These are phyloP conservation scores for Cutaneotrichosporon cutaneum DNA, from an alignment of 1,284 basidiomycete genomes.

Conservation along the genomic window DNA sequence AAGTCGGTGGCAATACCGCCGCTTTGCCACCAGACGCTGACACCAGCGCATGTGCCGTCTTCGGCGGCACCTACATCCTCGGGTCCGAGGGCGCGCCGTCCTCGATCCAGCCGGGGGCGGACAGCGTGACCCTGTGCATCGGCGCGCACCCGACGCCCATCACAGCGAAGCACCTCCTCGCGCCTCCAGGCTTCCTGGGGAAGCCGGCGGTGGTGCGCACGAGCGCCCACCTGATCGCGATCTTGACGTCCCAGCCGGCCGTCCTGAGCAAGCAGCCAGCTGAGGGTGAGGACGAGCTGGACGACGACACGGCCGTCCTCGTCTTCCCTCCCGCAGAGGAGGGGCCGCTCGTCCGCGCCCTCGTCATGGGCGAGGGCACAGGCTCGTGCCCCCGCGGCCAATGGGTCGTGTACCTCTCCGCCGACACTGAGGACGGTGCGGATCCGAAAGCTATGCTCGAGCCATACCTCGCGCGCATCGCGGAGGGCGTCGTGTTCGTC, in stretches of 20 bases:
- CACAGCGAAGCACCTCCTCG: conserved; percentile 53
- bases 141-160: conserved; percentile 61
- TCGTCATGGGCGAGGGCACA: conserved; percentile 79
- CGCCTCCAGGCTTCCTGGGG: conserved; percentile 56
- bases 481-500: conserved; percentile 10
- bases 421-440: conserved; percentile 10
- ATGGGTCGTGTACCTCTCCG: conserved; percentile 61
- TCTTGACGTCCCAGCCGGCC: conserved; percentile 58
- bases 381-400: conserved; percentile 79
- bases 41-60: conserved; percentile 73
- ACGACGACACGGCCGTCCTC: conserved; percentile 68
- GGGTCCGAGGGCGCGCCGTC: conserved; percentile 49
- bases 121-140: conserved; percentile 55
- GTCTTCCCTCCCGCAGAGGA: conserved; percentile 80
- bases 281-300: conserved; percentile 33
- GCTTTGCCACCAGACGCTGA: background rate
- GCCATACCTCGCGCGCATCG: conserved; percentile 34
- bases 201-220: background rate
- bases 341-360: conserved; percentile 61
- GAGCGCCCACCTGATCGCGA: conserved; percentile 64
- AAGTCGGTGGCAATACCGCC: too few species aligned
- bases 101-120: conserved; percentile 19
- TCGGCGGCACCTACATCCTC: conserved; percentile 79
- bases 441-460: conserved; percentile 22
- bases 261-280: conserved; percentile 19